phyloP scores from a whole-genome alignment of 352 stramenopile species.

The Globisporangium canariense region DNA sequence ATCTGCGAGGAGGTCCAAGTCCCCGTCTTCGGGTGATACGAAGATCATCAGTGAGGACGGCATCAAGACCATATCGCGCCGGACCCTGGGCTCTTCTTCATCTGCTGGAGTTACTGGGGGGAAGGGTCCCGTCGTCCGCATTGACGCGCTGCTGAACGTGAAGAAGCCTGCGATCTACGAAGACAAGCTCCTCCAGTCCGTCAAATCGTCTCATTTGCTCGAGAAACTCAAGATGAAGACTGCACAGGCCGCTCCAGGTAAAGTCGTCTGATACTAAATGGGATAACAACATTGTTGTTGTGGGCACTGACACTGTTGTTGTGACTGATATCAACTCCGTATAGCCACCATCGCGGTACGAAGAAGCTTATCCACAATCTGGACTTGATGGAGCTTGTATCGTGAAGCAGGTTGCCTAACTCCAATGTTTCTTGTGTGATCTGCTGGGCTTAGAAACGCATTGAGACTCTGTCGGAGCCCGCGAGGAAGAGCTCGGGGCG shows the following conservation, averaged over 20 bases:
- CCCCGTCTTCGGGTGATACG: neutral
- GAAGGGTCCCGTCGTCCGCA: neutral
- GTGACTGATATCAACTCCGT: neutral
- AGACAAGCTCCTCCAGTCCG: constrained; percentile 46
- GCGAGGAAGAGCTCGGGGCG: constrained; percentile 33
- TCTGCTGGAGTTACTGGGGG: neutral
- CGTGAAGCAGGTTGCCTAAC: neutral
- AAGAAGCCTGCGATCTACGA: constrained; percentile 62
- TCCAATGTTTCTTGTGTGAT: neutral
- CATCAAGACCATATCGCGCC: constrained; percentile 59
- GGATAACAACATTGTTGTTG: neutral
- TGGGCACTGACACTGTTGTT: neutral
- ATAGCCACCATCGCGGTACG: constrained; percentile 10
- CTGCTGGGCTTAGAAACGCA: constrained; percentile 42
- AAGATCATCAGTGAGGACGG: constrained; percentile 36
- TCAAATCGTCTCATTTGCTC: constrained; percentile 37
- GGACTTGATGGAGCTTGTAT: neutral
- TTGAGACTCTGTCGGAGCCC: constrained; percentile 54
- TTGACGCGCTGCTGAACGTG: constrained; percentile 42
- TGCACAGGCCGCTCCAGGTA: constrained; percentile 43
- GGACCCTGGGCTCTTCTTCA: constrained; percentile 17
- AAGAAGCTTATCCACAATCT: neutral
- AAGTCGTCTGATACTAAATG: neutral
- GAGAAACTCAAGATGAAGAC: constrained; percentile 51
- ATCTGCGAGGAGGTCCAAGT: constrained; percentile 6